phyloP scores from a whole-genome alignment of 371 early-diverging fungal genomes.

The Parasitella parasitica region DNA sequence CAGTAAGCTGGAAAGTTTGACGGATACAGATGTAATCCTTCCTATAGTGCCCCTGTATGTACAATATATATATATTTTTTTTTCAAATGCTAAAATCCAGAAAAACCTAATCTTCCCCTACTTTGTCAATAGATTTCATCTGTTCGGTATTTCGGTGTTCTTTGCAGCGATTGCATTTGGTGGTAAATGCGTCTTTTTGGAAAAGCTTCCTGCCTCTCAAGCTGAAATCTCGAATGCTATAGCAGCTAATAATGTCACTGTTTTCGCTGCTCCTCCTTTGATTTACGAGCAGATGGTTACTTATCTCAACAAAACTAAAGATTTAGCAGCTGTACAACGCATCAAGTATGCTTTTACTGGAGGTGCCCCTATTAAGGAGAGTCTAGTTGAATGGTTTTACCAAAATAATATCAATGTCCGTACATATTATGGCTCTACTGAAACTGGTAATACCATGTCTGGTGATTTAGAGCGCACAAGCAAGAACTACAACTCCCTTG shows the following conservation, averaged over 20 bases:
- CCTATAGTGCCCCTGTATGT: not conserved
- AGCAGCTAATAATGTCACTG: conserved; percentile 1
- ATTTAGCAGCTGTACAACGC: conserved; percentile 2
- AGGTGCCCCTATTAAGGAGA: conserved; percentile 69
- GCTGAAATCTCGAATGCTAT: conserved; percentile 4
- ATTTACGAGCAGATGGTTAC: conserved; percentile 9
- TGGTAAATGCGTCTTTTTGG: conserved; percentile 9
- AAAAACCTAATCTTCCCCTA: no score
- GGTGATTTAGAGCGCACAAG: not conserved
- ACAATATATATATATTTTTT: no score
- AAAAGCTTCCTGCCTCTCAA: conserved; percentile 3
- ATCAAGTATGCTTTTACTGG: conserved; percentile 65
- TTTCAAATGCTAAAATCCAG: no score
- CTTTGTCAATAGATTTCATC: conserved; percentile 3
- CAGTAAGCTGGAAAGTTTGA: not conserved
- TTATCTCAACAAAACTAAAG: conserved; percentile 5
- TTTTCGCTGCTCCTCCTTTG: conserved; percentile 8
- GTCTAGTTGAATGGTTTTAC: conserved; percentile 9
- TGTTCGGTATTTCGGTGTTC: conserved; percentile 1
- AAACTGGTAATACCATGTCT: conserved; percentile 1
- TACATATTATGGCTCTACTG: conserved; percentile 13
- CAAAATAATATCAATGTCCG: conserved; percentile 3
- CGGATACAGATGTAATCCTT: not conserved
- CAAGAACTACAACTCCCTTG: conserved; percentile 1
- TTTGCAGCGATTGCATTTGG: not conserved